Evolutionary conservation across 495 filamentous ascomycete species (phyloP).

Genomic region (Daldinia childiae): DNA sequence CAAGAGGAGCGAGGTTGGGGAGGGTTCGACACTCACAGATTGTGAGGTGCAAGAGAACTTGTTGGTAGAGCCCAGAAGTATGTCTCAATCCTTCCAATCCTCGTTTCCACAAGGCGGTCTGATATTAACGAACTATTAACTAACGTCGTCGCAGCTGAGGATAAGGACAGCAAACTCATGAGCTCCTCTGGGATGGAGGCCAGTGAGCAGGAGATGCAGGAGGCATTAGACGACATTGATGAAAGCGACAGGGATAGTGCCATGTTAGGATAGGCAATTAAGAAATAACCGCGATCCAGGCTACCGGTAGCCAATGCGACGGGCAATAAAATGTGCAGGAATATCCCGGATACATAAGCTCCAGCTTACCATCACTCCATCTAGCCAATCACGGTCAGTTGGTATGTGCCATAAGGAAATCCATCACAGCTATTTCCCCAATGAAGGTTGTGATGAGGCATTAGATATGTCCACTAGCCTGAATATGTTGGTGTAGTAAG

Average conservation of each 20-base stretch:
- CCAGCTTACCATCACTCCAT: slow-evolving; percentile 11
- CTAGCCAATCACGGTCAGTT: not conserved
- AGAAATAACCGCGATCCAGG: slow-evolving; percentile 27
- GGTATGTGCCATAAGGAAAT: slow-evolving; percentile 8
- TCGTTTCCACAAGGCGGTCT: slow-evolving; percentile 27
- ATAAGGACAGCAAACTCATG: slow-evolving; percentile 88
- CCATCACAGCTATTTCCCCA: not conserved
- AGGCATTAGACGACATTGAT: slow-evolving; percentile 47
- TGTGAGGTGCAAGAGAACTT: slow-evolving; percentile 90
- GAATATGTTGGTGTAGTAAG: slow-evolving; percentile 5
- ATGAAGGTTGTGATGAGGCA: not conserved
- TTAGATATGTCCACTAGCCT: not conserved
- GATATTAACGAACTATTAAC: slow-evolving; percentile 31
- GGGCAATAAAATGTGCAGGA: slow-evolving; percentile 11
- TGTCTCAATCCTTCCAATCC: slow-evolving; percentile 46
- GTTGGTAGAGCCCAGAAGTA: slow-evolving; percentile 80
- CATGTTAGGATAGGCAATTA: slow-evolving; percentile 27
- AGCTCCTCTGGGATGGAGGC: slow-evolving; percentile 79
- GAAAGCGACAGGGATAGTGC: slow-evolving; percentile 37
- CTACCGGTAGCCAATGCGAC: slow-evolving; percentile 27
- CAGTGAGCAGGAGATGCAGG: slow-evolving; percentile 61
- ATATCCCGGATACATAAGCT: slow-evolving; percentile 10
- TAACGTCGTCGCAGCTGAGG: slow-evolving; percentile 63
- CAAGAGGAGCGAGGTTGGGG: slow-evolving; percentile 75
- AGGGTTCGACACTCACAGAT: slow-evolving; percentile 78